Evolutionary conservation across 345 rosid genomes (phyloP).

Genomic region (Acer campestre): DNA sequence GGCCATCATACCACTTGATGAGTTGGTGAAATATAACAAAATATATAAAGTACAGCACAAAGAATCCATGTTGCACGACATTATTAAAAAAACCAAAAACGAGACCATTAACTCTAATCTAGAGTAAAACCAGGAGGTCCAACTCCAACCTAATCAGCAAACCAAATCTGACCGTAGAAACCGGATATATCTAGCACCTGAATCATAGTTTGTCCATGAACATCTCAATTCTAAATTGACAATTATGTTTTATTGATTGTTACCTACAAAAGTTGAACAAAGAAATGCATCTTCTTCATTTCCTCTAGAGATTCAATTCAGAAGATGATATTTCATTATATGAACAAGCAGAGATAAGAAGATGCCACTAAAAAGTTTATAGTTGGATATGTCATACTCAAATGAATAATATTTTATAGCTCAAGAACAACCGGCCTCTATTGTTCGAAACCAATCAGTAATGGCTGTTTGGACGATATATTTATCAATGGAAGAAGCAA

Average conservation of each 20-base stretch:
- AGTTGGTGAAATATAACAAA: background rate
- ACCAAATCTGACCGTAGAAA: background rate
- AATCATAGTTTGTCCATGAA: background rate
- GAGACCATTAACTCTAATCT: background rate
- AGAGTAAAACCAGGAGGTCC: background rate
- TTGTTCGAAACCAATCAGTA: background rate
- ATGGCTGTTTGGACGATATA: background rate
- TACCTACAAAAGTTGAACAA: background rate
- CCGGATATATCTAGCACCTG: background rate
- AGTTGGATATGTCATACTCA: too few species aligned
- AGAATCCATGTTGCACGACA: slow-evolving; percentile 14
- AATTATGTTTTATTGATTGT: background rate
- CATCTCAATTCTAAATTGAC: background rate
- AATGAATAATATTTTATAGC: background rate
- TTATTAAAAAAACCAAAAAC: background rate
- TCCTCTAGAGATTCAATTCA: background rate
- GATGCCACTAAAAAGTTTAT: background rate
- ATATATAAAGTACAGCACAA: background rate
- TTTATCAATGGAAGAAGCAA: background rate
- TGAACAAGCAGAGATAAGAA: background rate
- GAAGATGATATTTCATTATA: background rate
- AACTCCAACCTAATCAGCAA: background rate
- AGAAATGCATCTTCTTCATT: background rate
- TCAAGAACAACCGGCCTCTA: background rate
- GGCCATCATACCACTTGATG: background rate